phyloP scores from a whole-genome alignment of 257 asterid genomes.

The Coffea eugenioides region DNA sequence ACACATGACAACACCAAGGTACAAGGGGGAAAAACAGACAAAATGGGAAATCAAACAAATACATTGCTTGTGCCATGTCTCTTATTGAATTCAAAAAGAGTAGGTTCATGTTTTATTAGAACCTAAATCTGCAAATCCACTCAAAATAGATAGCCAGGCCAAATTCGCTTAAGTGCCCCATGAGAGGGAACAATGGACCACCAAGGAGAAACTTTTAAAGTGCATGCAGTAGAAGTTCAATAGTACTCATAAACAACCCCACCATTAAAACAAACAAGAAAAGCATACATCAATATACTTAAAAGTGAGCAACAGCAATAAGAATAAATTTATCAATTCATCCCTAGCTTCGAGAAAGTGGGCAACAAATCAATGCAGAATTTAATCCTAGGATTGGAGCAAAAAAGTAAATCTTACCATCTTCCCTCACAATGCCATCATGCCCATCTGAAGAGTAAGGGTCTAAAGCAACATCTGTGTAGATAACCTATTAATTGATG shows the following conservation, averaged over 20 bases:
- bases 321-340: neutral
- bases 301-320: neutral
- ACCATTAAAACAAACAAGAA: neutral
- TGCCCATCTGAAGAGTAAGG: slow-evolving; percentile 99
- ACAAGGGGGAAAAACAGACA: no score
- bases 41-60: neutral
- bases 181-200: neutral
- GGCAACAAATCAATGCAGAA: neutral
- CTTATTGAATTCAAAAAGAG: neutral
- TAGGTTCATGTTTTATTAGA: neutral
- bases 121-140: neutral
- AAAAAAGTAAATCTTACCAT: slow-evolving; percentile 49
- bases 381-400: neutral
- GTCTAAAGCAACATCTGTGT: slow-evolving; percentile 95
- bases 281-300: neutral
- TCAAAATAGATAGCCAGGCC: neutral
- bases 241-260: neutral
- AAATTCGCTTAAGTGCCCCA: neutral
- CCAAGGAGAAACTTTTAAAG: neutral
- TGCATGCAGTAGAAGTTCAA: neutral
- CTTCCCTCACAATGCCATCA: slow-evolving; percentile 98
- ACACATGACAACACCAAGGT: no score
- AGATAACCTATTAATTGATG: slow-evolving; percentile 54
- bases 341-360: neutral
- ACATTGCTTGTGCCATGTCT: neutral